Base-by-base conservation (phyloP, 202 grass and related monocot genomes). In the Saccharum hybrid region DNA sequence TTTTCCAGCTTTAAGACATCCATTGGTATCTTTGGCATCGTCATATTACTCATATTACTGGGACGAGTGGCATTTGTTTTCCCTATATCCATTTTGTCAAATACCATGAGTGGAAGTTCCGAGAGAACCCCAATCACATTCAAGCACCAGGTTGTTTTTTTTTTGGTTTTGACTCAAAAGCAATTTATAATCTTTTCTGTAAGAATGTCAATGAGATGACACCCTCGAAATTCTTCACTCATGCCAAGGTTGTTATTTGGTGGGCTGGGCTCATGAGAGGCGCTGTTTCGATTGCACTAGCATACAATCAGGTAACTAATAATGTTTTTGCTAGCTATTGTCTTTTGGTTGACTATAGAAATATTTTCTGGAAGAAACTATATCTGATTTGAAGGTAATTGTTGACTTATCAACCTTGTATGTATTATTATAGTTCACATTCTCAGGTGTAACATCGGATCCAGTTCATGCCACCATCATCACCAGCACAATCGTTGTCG, bases 201-300 rank as follows among this genome's bases (percentile, higher is more conserved):
- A 39, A 16, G 60, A 61, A 36, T 31, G 41, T 33, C 5, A 6
- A 63, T 39, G 74, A 30, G 79, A 77, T 66, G 15, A 65, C 72
- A 9, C 75, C 5, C 71, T 45, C 7, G 0, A 62, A 51, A 76
- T 48, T 76, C 31, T 81, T 42, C 67, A 49, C 31, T 46, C 28
- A 68, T 39, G 19, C 1, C 11, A 85, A 97, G 92, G 69, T 91
- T 6, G 87, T 97, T 33, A 94, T 97, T 68, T 94, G 95, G 95
- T 97, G 92, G 95, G 94, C 88, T 73, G 92, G 92, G 80, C 90
- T 97, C 70, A 97, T 94, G 88, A 93, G 94, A 82, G 88, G 92
- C 0, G 90, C 92, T 34, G 92, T 94, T 75, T 97, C 90, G 18
- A 83, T 97, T 48, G 92, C 90, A 3, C 85, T 97, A 61, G 92